Base-by-base conservation (phyloP, 2,329 filamentous ascomycete genomes). In the Sphaerulina musiva region DNA sequence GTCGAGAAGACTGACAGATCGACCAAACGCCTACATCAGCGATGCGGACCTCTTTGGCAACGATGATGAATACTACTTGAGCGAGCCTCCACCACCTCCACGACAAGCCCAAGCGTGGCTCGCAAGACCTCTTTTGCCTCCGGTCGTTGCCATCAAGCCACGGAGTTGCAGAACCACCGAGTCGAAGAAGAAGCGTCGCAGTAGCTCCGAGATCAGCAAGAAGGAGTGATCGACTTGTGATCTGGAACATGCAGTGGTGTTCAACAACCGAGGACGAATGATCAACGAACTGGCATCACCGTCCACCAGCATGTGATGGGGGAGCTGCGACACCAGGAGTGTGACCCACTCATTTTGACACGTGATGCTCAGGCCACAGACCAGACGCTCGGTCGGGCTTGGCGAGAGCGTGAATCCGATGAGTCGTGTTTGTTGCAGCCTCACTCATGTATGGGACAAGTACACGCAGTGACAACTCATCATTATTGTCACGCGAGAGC, bases 31-130 rank as follows among this genome's bases (percentile, higher is more conserved):
- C 2, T 72, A 71, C 53, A 63, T 72, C 48, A 68, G 64, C 57
- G 69, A 72, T 55, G 68, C 68, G 49, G 69, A 72, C 46, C 64
- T 72, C 14, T 67, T 69, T 50, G 68, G 68, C 26, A 65, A 66
- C 46, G 67, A 69, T 46, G 62, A 66, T 26, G 62, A 60, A n/a
- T 57, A 61, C 23, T 68, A 64, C 49, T 60, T 70, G 41, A 60
- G 58, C 48, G 66, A 68, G 47, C 62, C 68, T 40, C 69, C 68
- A 38, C 59, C 64, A 34, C 68, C 69, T 40, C 69, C 68, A 43
- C 54, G 69, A 41, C 55, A 64, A 36, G 67, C 69, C 4, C 66
- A 66, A 49, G 59, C 59, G n/a, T 71, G 65, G 66, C 55, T 69
- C 31, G 66, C 65, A 29, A 58, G 55, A 38, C 66, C 65, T 12